Evolutionary conservation across 2,329 filamentous ascomycete species (phyloP), one percentile per base, ranked within the genome.

Genomic region (Cercospora brassicicola): DNA sequence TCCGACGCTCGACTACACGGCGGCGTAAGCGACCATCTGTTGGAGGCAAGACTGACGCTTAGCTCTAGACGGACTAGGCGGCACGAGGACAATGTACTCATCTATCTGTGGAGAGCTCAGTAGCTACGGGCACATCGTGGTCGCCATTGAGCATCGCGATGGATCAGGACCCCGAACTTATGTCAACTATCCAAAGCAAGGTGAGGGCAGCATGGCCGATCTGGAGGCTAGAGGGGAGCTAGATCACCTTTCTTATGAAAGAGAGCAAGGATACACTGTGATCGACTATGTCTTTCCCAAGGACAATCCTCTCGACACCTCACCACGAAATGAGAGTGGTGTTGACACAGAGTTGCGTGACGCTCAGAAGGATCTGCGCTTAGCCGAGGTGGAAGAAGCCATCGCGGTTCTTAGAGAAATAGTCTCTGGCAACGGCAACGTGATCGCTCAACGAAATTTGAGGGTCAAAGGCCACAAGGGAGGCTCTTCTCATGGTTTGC

Each of bases 41-140:
- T 42, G 1, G 36, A 42, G 4, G n/a, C 36, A 15, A n/a, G 36
- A 48, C 42, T 48, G 42, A 48, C 42, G 42, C 42, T 48, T 18
- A 20, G 18, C 7, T 20, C 9, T 48, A 18, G 42, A 91, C 76
- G 89, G 89, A 0, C 78, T 91, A 5, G 88, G 88, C 4, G 88
- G 88, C 0, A 89, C 86, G 1, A 80, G 88, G 57, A 89, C 88
- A 2, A 85, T 84, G 69, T 90, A 89, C 73, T 88, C 86, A 18
- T 84, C 84, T 15, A 80, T 90, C 1, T 90, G 88, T 71, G 87
- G 88, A 7, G 88, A 91, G 71, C 86, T 91, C 71, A 88, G 88
- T 0, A 89, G 86, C 73, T 88, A 89, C 71, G 88, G 88, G 0
- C 89, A 90, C 72, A 81, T 91, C 0, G 87, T 91, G 0, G 84